Conservation (phyloP, 1,139 yeast species). For the Taphrina populina region DNA sequence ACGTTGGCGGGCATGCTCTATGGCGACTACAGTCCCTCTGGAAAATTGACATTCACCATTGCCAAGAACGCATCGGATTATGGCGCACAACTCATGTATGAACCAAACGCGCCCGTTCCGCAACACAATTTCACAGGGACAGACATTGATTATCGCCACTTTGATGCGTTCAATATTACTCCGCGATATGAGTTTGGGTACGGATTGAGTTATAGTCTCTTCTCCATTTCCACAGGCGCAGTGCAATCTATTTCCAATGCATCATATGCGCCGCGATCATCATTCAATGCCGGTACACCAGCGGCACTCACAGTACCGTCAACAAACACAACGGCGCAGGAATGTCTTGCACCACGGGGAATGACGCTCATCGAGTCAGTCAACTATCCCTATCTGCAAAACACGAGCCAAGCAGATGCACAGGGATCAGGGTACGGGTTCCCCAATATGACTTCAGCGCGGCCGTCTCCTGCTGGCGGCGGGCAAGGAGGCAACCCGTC, state of each 20-base stretch:
- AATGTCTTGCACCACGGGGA: slow-evolving; percentile 4
- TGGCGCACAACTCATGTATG: slow-evolving; percentile 45
- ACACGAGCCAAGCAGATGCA: slow-evolving; percentile 22
- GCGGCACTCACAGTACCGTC: slow-evolving; percentile 9
- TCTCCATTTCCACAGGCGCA: slow-evolving; percentile 38
- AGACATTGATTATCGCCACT: slow-evolving; percentile 54
- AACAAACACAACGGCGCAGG: slow-evolving; percentile 3
- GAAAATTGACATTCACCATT: slow-evolving; percentile 62
- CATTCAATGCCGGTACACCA: slow-evolving; percentile 1
- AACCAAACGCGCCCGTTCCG: slow-evolving; percentile 41
- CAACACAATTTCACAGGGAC: slow-evolving; percentile 49
- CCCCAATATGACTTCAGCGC: slow-evolving; percentile 42
- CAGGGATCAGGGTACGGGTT: slow-evolving; percentile 57
- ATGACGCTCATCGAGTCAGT: slow-evolving; percentile 36
- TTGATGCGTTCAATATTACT: slow-evolving; percentile 57
- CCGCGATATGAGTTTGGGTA: slow-evolving; percentile 64
- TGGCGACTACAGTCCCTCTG: slow-evolving; percentile 63
- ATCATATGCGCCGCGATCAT: slow-evolving; percentile 19
- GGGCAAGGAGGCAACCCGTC: slow-evolving; percentile 58
- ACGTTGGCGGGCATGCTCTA: slow-evolving; percentile 55
- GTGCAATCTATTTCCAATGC: slow-evolving; percentile 5
- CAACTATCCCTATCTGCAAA: slow-evolving; percentile 43
- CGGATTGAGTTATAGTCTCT: slow-evolving; percentile 59
- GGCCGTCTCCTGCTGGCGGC: slow-evolving; percentile 55
- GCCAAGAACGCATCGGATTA: slow-evolving; percentile 59